These are phyloP conservation scores for Penicillium roqueforti DNA, from an alignment of 495 filamentous ascomycete genomes.

Conservation along the genomic window DNA sequence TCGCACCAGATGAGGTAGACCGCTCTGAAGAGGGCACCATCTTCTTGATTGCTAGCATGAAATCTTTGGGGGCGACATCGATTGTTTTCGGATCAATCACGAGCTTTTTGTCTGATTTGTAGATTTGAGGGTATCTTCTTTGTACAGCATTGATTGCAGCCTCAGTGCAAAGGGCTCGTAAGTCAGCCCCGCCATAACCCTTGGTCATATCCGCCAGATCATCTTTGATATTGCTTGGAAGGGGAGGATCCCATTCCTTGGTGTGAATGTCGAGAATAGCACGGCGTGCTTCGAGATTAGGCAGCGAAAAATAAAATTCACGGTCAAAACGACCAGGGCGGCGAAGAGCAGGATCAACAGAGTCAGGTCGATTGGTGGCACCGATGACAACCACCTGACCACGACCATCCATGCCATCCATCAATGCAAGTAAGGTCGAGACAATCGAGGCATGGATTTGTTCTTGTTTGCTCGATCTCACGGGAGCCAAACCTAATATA, in stretches of 20 bases:
- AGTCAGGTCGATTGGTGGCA: conserved; percentile 95
- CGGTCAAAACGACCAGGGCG: conserved; percentile 95
- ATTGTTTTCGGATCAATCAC: conserved; percentile 81
- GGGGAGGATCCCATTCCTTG: conserved; percentile 78
- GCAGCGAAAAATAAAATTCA: conserved; percentile 96
- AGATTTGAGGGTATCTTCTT: conserved; percentile 92
- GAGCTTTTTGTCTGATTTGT: conserved; percentile 84
- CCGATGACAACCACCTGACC: conserved; percentile 98
- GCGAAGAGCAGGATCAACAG: conserved; percentile 93
- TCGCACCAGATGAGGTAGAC: conserved; percentile 74
- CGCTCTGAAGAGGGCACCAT: conserved; percentile 92
- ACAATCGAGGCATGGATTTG: conserved; percentile 99
- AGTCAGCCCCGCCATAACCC: conserved; percentile 92
- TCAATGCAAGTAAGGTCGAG: conserved; percentile 87
- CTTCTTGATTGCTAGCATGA: conserved; percentile 94
- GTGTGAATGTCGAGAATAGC: conserved; percentile 94
- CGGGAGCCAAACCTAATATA: conserved; percentile 68
- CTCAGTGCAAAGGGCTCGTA: conserved; percentile 92
- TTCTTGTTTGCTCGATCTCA: conserved; percentile 94
- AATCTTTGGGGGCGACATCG: conserved; percentile 82
- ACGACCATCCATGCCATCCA: conserved; percentile 99
- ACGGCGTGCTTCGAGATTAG: conserved; percentile 70
- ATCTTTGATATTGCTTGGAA: conserved; percentile 73
- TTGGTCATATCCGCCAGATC: conserved; percentile 83
- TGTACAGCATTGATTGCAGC: conserved; percentile 98